Conservation (phyloP, 345 rosid species). For the Lepidium africanum region DNA sequence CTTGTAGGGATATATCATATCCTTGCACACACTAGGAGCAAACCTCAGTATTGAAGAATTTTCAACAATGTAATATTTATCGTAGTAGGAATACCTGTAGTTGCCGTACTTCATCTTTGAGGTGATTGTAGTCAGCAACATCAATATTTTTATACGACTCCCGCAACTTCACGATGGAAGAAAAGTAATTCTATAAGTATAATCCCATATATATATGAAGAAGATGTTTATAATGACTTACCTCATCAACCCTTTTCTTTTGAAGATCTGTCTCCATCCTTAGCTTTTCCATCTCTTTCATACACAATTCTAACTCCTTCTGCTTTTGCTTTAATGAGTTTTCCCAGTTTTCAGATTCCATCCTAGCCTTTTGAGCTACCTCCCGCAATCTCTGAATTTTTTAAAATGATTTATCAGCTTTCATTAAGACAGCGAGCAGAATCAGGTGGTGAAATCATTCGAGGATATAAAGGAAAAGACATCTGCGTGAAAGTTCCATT, state of each 20-base stretch:
- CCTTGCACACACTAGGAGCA: not conserved
- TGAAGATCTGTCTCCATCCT: constrained; percentile 50
- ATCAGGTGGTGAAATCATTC: not conserved
- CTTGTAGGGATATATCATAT: constrained; percentile 5
- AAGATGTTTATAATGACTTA: constrained; percentile 23
- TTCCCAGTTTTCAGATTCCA: constrained; percentile 44
- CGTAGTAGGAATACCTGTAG: constrained; percentile 46
- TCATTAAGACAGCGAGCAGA: constrained; percentile 2
- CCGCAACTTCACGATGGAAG: constrained; percentile 46
- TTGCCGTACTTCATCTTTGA: constrained; percentile 55
- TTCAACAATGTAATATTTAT: not conserved
- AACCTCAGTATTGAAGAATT: not conserved
- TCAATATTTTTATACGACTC: constrained; percentile 60
- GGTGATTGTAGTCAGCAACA: constrained; percentile 63
- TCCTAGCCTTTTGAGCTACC: constrained; percentile 51
- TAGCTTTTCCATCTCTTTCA: constrained; percentile 63
- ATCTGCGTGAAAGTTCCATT: not conserved
- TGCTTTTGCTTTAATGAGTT: constrained; percentile 49
- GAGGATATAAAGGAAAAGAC: not conserved
- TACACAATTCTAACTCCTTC: constrained; percentile 58
- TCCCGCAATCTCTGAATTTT: constrained; percentile 67
- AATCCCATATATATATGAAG: not conserved
- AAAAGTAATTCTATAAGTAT: constrained; percentile 18
- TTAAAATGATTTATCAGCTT: not conserved
- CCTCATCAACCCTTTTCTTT: constrained; percentile 73